A percentile compares a stretch with the other conserved stretches of the same genome.
phyloP scores from a whole-genome alignment of 73 alveolate genomes.

The Tetrahymena elliotti region DNA sequence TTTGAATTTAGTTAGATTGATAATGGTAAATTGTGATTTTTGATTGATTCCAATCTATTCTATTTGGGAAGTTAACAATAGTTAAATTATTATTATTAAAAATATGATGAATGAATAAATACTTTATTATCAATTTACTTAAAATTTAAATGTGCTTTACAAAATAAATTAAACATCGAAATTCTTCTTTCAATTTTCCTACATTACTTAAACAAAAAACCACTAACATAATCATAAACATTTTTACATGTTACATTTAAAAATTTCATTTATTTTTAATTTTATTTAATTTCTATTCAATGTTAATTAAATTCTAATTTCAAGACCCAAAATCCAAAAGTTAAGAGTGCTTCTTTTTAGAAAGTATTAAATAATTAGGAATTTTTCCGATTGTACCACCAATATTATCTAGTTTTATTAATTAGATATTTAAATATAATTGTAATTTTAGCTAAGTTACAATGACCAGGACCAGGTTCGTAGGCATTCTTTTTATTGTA shows the following conservation, averaged over 20 bases:
- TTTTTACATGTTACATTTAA: too few relatives aligned
- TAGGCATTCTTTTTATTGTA: background rate
- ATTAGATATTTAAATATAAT: background rate
- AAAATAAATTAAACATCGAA: background rate
- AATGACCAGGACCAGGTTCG: background rate
- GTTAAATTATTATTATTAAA: too few relatives aligned
- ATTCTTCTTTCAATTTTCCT: background rate
- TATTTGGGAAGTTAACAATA: background rate
- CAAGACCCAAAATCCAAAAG: background rate
- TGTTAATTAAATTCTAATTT: background rate
- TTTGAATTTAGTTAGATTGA: background rate
- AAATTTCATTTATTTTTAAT: too few relatives aligned
- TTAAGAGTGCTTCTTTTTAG: background rate
- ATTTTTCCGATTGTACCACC: background rate
- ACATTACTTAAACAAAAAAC: too few relatives aligned
- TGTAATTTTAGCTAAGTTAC: background rate
- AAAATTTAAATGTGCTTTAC: background rate
- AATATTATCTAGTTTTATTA: background rate
- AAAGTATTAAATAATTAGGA: background rate
- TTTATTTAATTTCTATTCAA: background rate
- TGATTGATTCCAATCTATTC: background rate
- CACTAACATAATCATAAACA: background rate
- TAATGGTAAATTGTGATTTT: background rate
- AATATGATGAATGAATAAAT: too few relatives aligned
- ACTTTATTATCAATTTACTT: background rate